These are phyloP conservation scores for Candida gigantensis DNA, from an alignment of 1,139 yeast species.

Conservation along the genomic window DNA sequence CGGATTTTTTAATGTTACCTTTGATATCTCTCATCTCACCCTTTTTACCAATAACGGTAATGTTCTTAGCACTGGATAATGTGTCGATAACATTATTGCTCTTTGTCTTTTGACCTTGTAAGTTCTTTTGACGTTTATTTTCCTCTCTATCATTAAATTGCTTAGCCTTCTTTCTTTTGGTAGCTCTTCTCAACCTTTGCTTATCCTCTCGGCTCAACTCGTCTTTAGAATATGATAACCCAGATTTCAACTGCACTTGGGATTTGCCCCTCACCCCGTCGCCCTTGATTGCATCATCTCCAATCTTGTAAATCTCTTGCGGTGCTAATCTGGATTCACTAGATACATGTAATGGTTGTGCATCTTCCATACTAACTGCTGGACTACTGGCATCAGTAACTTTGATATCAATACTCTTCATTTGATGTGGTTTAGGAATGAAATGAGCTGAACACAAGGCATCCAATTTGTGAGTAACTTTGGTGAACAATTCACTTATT, in stretches of 20 bases:
- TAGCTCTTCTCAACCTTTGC: slow-evolving; percentile 82
- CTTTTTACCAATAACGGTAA: slow-evolving; percentile 74
- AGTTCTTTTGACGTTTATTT: slow-evolving; percentile 17
- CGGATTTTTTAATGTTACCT: slow-evolving; percentile 61
- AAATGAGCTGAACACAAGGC: slow-evolving; percentile 90
- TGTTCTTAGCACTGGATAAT: slow-evolving; percentile 70
- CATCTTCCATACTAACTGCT: slow-evolving; percentile 90
- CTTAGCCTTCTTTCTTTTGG: slow-evolving; percentile 76
- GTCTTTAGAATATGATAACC: slow-evolving; percentile 77
- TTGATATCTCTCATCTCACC: slow-evolving; percentile 76
- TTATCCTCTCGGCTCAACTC: slow-evolving; percentile 87
- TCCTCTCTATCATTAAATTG: slow-evolving; percentile 43
- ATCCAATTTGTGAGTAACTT: slow-evolving; percentile 73
- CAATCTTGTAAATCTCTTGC: slow-evolving; percentile 82
- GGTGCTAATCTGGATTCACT: slow-evolving; percentile 85
- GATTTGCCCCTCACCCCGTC: slow-evolving; percentile 37
- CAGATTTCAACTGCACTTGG: slow-evolving; percentile 77
- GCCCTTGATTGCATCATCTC: slow-evolving; percentile 48
- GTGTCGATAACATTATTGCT: slow-evolving; percentile 68
- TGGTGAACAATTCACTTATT: slow-evolving; percentile 63
- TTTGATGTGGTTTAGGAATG: slow-evolving; percentile 84
- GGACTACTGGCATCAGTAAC: too few species aligned
- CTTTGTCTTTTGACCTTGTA: too few species aligned
- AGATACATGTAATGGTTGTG: slow-evolving; percentile 86
- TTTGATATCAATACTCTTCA: slow-evolving; percentile 72